Percentiles rank a stretch among this genome's conserved stretches.
Conservation (phyloP, 805 yeast species). For the Hanseniaspora meyeri region DNA sequence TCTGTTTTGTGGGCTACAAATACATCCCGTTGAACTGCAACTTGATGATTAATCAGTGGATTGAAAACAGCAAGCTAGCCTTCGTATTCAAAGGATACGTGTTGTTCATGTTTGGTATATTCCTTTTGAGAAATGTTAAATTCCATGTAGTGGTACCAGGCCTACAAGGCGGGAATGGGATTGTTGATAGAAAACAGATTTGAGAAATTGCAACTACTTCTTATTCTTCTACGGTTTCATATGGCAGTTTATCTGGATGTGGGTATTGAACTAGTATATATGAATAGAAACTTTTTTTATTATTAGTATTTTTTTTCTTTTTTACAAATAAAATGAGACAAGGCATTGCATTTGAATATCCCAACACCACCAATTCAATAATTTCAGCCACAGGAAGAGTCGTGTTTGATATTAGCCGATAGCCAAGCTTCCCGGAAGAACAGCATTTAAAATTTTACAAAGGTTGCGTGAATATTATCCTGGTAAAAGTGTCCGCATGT, state of each 20-base stretch:
- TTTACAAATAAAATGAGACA: no score
- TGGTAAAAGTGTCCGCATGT: no score
- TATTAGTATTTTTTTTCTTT: not conserved
- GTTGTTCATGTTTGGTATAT: conserved; percentile 47
- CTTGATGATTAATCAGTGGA: conserved; percentile 21
- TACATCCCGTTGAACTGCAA: conserved; percentile 66
- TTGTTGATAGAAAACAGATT: conserved; percentile 53
- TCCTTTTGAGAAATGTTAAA: conserved; percentile 46
- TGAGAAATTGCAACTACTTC: conserved; percentile 75
- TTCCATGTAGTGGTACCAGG: conserved; percentile 27
- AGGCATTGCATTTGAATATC: no score
- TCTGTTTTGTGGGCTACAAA: conserved; percentile 87
- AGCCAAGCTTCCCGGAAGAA: no score
- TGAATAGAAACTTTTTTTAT: not conserved
- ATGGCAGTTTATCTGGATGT: conserved; percentile 62
- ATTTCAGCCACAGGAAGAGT: no score
- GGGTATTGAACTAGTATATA: conserved; percentile 41
- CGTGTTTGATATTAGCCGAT: no score
- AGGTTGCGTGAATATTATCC: no score
- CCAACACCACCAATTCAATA: no score
- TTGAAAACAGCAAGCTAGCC: conserved; percentile 35
- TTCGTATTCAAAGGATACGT: conserved; percentile 37
- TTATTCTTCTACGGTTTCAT: conserved; percentile 73
- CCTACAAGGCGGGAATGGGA: conserved; percentile 36
- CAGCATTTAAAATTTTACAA: no score